Evolutionary conservation across 106 monocot species (phyloP).

Genomic region (Cymbidium sinense): DNA sequence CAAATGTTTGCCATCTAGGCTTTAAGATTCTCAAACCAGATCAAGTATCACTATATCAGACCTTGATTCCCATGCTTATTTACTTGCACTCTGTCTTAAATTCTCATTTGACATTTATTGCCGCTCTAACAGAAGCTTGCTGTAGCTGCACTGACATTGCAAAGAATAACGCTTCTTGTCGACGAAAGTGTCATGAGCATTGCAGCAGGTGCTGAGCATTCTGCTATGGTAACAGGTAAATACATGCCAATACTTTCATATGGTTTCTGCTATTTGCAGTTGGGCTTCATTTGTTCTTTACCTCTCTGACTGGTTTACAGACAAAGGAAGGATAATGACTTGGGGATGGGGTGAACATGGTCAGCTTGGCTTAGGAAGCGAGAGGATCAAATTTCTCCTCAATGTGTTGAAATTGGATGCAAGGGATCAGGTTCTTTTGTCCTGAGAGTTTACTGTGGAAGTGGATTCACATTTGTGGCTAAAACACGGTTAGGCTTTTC

Average conservation of each 20-base stretch:
- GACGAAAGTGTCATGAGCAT: constrained; percentile 40
- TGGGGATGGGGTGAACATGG: constrained; percentile 99
- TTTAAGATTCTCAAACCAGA: background rate
- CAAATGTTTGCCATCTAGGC: background rate
- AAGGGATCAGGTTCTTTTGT: background rate
- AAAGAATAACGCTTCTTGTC: constrained; percentile 26
- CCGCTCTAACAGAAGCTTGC: constrained; percentile 7
- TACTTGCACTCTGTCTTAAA: background rate
- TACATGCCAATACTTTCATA: background rate
- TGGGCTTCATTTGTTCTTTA: no score
- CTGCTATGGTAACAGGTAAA: constrained; percentile 66
- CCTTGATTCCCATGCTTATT: background rate
- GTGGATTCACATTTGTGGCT: constrained; percentile 69
- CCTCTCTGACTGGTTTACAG: constrained; percentile 23
- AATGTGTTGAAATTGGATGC: constrained; percentile 24
- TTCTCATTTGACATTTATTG: background rate
- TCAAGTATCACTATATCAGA: background rate
- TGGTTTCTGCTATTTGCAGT: background rate
- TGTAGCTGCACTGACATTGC: background rate
- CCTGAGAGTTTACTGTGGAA: constrained; percentile 57
- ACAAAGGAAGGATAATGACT: constrained; percentile 52
- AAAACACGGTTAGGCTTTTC: constrained; percentile 13
- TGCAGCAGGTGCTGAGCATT: constrained; percentile 84
- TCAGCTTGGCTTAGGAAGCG: constrained; percentile 72
- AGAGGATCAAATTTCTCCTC: constrained; percentile 50